A percentile compares a stretch with the other conserved stretches of the same genome.
phyloP scores from a whole-genome alignment of 1,284 basidiomycete species.

The Malassezia obtusa region DNA sequence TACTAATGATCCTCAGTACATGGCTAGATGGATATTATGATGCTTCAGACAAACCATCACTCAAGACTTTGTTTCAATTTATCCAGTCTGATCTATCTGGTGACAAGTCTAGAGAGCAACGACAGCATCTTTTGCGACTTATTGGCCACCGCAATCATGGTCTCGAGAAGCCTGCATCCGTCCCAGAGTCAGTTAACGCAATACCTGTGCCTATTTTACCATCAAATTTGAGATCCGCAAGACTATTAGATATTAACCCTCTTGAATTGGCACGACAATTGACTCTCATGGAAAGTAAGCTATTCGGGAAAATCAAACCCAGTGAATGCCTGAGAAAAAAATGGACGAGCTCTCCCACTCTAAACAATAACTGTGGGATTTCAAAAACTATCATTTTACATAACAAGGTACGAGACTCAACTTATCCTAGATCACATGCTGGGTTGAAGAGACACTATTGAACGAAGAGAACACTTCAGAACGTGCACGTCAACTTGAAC shows the following conservation, averaged over 20 bases:
- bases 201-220: slow-evolving; percentile 58
- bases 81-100: too few species aligned
- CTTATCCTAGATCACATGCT: slow-evolving; percentile 57
- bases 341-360: slow-evolving; percentile 40
- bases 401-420: slow-evolving; percentile 1
- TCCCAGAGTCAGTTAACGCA: slow-evolving; percentile 1
- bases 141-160: neutral
- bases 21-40: slow-evolving; percentile 48
- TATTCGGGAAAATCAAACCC: slow-evolving; percentile 79
- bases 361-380: slow-evolving; percentile 55
- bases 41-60: too few species aligned
- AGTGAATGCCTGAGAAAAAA: slow-evolving; percentile 69
- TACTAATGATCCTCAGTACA: slow-evolving; percentile 49
- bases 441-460: slow-evolving; percentile 85
- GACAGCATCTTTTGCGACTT: neutral
- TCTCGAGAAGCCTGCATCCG: slow-evolving; percentile 41
- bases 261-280: slow-evolving; percentile 86
- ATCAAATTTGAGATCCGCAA: slow-evolving; percentile 54
- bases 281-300: slow-evolving; percentile 77
- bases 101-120: neutral
- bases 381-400: slow-evolving; percentile 64
- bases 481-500: slow-evolving; percentile 71
- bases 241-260: slow-evolving; percentile 77
- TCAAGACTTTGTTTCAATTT: too few species aligned
- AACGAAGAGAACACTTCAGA: slow-evolving; percentile 74